Evolutionary conservation across 2,329 filamentous ascomycete genomes (phyloP), one percentile per base, ranked within the genome.

Genomic region (Hirsutella minnesotensis): DNA sequence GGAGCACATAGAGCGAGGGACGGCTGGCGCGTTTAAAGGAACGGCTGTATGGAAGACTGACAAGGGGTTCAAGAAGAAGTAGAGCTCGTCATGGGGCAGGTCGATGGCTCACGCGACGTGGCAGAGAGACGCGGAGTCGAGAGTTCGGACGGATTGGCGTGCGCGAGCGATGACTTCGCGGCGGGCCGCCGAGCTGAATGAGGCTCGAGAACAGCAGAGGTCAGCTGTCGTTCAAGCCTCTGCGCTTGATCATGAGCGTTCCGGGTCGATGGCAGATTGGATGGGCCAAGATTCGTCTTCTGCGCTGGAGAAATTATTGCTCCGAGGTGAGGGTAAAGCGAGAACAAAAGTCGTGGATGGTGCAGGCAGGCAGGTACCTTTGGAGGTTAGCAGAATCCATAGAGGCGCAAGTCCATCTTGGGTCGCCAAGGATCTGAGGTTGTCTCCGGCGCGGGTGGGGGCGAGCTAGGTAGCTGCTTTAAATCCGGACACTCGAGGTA

Each of bases 401-500:
- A 24, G 9, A 21, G 12, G n/a, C 39, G n/a, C 16, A 8, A 9
- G 16, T n/a, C 16, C 15, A 33, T 33, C 16, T 16, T 16, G n/a
- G 15, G 15, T 16, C 16, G 16, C 16, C 33, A 16, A 13, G 15
- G 33, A 16, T 18, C n/a, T 18, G 33, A 35, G 33, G 33, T 35
- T n/a, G 33, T 35, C 33, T 35, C 9, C 33, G 33, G 33, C 15
- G 15, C 33, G 16, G 48, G 55, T 49, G 31, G 49, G 38, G 35
- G 19, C 21, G 18, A 19, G 12, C 9, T 15, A 5, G 34, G 16
- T 18, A 9, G 18, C 36, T 5, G 15, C 36, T 2, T 20, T 38
- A 20, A 21, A 18, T 15, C 9, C 21, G 18, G 36, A 5, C 19
- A 19, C 9, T n/a, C 15, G 9, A n/a, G 15, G 33, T 16, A 18